A percentile compares a stretch with the other conserved stretches of the same genome.
These are phyloP conservation scores for Fusarium domesticum DNA, from an alignment of 2,329 filamentous ascomycete genomes.

Conservation along the genomic window DNA sequence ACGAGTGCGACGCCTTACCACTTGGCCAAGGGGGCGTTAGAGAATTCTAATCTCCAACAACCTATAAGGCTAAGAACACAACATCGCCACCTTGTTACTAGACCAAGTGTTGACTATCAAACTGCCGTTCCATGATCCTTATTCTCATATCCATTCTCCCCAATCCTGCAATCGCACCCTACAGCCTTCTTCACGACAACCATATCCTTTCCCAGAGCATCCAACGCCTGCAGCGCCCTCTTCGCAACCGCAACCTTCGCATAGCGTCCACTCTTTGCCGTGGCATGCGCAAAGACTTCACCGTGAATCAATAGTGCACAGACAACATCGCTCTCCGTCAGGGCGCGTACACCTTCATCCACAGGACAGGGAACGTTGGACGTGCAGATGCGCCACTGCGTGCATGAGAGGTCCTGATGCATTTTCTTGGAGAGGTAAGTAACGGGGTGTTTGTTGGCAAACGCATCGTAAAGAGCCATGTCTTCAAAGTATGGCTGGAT, in stretches of 20 bases:
- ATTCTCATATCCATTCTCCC: not conserved
- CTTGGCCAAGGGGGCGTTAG: slow-evolving; percentile 25
- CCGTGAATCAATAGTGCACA: slow-evolving; percentile 77
- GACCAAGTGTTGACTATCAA: not conserved
- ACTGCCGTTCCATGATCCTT: slow-evolving; percentile 8
- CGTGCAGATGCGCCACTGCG: slow-evolving; percentile 52
- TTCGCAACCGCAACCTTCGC: slow-evolving; percentile 68
- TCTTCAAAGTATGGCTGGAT: slow-evolving; percentile 78
- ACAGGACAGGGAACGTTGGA: slow-evolving; percentile 40
- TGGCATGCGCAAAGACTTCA: slow-evolving; percentile 59
- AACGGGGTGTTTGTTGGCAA: slow-evolving; percentile 81
- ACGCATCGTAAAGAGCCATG: slow-evolving; percentile 84
- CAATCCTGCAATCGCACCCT: slow-evolving; percentile 58
- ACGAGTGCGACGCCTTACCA: slow-evolving; percentile 30
- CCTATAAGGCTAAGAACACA: slow-evolving; percentile 1
- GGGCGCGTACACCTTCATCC: slow-evolving; percentile 40
- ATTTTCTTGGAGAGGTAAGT: slow-evolving; percentile 68
- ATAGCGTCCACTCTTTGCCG: slow-evolving; percentile 64
- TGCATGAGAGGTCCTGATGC: slow-evolving; percentile 63
- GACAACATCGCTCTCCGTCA: slow-evolving; percentile 53
- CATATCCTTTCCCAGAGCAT: slow-evolving; percentile 44
- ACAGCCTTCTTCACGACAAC: slow-evolving; percentile 55
- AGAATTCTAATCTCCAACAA: not conserved
- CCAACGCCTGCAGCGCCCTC: slow-evolving; percentile 49
- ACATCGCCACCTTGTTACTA: not conserved